Evolutionary conservation across 2,329 filamentous ascomycete species (phyloP).

Genomic region (Diaporthe aspalathi): DNA sequence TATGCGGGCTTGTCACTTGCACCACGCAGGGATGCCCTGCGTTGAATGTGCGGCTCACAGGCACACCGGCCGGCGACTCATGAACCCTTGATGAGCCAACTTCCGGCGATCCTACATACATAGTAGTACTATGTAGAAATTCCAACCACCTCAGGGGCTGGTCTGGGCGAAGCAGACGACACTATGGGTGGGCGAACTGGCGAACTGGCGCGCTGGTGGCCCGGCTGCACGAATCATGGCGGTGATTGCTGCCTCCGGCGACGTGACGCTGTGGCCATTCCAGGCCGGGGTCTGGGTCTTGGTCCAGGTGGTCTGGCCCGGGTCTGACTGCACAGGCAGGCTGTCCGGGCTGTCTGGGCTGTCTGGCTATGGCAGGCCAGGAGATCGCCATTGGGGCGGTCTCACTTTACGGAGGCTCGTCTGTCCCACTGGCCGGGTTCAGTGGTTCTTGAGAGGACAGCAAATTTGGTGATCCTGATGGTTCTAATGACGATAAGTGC

Average conservation of each 20-base stretch:
- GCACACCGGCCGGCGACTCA: constrained; percentile 21
- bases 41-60: constrained; percentile 21
- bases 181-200: background rate
- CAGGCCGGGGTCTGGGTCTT: constrained; percentile 2
- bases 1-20: constrained; percentile 19
- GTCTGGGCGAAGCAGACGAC: constrained; percentile 15
- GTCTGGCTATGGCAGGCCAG: constrained; percentile 9
- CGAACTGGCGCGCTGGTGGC: background rate
- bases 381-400: constrained; percentile 28
- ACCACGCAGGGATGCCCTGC: constrained; percentile 23
- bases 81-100: constrained; percentile 24
- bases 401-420: constrained; percentile 19
- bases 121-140: too few species aligned
- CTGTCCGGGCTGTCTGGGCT: too few species aligned
- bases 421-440: constrained; percentile 20
- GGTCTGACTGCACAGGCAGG: background rate
- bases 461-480: constrained; percentile 25
- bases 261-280: constrained; percentile 22
- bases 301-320: constrained; percentile 8
- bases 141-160: constrained; percentile 7
- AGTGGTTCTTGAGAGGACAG: constrained; percentile 6
- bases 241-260: constrained; percentile 10
- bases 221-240: constrained; percentile 29
- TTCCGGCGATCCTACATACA: constrained; percentile 25
- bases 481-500: constrained; percentile 17